These are phyloP conservation scores for Histomonas meleagridis DNA, from an alignment of 208 protist species.

Conservation along the genomic window DNA sequence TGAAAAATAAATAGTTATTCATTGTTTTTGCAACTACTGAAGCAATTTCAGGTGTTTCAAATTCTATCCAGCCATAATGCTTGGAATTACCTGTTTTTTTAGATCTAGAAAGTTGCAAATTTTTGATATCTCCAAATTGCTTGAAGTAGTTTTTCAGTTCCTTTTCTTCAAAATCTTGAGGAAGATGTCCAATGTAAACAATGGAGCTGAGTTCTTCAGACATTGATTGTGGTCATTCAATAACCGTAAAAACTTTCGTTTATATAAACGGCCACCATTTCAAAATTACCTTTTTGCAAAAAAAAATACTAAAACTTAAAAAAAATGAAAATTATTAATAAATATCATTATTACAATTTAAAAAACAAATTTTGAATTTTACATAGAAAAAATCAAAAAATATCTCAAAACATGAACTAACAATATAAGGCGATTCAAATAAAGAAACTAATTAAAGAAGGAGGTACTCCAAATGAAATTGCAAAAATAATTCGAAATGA, in stretches of 20 bases:
- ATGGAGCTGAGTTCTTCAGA: neutral
- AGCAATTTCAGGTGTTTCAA: conserved; percentile 37
- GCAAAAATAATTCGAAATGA: too few species aligned
- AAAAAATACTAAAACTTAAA: too few species aligned
- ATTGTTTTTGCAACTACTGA: conserved; percentile 32
- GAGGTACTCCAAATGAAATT: too few species aligned
- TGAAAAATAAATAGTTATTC: conserved; percentile 37
- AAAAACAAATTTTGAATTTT: too few species aligned
- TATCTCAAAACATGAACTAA: too few species aligned
- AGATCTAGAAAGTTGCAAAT: conserved; percentile 34
- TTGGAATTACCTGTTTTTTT: conserved; percentile 40
- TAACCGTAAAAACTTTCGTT: neutral
- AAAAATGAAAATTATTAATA: too few species aligned
- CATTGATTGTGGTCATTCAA: neutral
- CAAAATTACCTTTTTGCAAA: too few species aligned
- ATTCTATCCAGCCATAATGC: conserved; percentile 42
- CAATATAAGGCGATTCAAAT: too few species aligned
- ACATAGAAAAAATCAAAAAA: too few species aligned
- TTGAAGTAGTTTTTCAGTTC: conserved; percentile 30
- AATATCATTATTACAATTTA: too few species aligned
- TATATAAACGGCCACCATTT: too few species aligned
- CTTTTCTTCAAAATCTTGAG: conserved; percentile 37
- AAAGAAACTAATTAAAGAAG: too few species aligned
- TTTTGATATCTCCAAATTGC: conserved; percentile 35
- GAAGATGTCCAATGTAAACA: conserved; percentile 40